phyloP scores from a whole-genome alignment of 2,329 filamentous ascomycete species.

The Hypomyces perniciosus region DNA sequence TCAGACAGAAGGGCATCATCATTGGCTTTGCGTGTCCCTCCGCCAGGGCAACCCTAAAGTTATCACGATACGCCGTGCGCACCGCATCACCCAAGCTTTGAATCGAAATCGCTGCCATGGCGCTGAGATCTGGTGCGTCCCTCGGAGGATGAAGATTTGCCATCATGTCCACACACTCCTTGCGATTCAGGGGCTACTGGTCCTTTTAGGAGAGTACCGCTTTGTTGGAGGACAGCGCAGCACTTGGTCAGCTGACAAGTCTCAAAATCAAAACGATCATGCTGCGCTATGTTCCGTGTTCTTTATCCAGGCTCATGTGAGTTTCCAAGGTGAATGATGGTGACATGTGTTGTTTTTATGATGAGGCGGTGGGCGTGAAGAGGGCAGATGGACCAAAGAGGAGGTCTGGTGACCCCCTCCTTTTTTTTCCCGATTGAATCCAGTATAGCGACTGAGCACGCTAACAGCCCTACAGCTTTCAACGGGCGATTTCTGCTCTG shows the following conservation, averaged over 20 bases:
- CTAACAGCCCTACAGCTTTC: too few relatives aligned
- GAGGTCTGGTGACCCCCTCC: slow-evolving; percentile 7
- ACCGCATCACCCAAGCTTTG: slow-evolving; percentile 22
- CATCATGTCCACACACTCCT: not conserved
- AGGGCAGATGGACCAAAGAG: not conserved
- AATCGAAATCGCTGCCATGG: slow-evolving; percentile 4
- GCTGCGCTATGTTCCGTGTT: not conserved
- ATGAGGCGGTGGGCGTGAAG: not conserved
- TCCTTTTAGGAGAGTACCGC: too few relatives aligned
- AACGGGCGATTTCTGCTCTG: too few relatives aligned
- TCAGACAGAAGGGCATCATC: slow-evolving; percentile 45
- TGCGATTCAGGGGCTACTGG: too few relatives aligned
- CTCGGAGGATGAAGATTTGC: not conserved
- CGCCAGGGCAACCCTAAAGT: slow-evolving; percentile 31
- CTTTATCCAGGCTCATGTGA: slow-evolving; percentile 3
- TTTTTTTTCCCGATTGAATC: not conserved
- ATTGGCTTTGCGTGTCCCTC: slow-evolving; percentile 41
- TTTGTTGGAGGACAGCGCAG: too few relatives aligned
- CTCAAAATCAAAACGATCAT: not conserved
- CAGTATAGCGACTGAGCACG: not conserved
- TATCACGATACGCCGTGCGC: slow-evolving; percentile 28
- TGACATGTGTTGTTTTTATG: slow-evolving; percentile 3
- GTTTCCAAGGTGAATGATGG: slow-evolving; percentile 3
- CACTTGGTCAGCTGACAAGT: slow-evolving; percentile 4
- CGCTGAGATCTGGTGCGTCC: not conserved